Evolutionary conservation across 306 rosid species (phyloP).

Genomic region (Echinosophora koreensis): DNA sequence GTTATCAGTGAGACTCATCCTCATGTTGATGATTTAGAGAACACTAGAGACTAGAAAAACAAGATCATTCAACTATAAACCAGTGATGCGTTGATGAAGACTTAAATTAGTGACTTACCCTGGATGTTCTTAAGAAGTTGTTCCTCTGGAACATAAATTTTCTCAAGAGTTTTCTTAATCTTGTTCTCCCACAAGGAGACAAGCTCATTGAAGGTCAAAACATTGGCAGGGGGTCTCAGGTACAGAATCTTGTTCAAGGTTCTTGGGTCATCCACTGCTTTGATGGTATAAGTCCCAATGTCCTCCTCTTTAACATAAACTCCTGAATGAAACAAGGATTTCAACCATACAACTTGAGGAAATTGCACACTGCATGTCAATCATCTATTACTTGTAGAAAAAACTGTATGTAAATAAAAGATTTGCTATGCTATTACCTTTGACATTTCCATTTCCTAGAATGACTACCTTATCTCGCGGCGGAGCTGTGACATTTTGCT

Average conservation of each 20-base stretch:
- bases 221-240: constrained; percentile 45
- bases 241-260: constrained; percentile 56
- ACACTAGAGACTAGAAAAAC: not conserved
- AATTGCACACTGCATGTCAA: not conserved
- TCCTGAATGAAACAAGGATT: constrained; percentile 32
- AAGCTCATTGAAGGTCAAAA: constrained; percentile 52
- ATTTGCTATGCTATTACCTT: constrained; percentile 36
- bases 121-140: constrained; percentile 55
- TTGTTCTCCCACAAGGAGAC: constrained; percentile 60
- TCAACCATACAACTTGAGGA: not conserved
- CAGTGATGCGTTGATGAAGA: too few species aligned
- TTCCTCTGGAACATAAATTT: constrained; percentile 46
- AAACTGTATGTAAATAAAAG: not conserved
- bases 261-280: constrained; percentile 58
- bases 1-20: not conserved
- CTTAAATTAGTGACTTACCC: constrained; percentile 41
- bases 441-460: constrained; percentile 59
- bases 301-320: constrained; percentile 49
- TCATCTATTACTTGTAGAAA: not conserved
- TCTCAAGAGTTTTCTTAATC: constrained; percentile 50
- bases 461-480: constrained; percentile 54
- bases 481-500: constrained; percentile 45
- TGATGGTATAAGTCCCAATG: constrained; percentile 49
- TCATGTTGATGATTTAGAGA: not conserved
- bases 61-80: not conserved